A percentile compares a stretch with the other conserved stretches of the same genome.
These are phyloP conservation scores for Parafenestella ontariensis DNA, from an alignment of 2,329 filamentous ascomycete species.

Conservation along the genomic window DNA sequence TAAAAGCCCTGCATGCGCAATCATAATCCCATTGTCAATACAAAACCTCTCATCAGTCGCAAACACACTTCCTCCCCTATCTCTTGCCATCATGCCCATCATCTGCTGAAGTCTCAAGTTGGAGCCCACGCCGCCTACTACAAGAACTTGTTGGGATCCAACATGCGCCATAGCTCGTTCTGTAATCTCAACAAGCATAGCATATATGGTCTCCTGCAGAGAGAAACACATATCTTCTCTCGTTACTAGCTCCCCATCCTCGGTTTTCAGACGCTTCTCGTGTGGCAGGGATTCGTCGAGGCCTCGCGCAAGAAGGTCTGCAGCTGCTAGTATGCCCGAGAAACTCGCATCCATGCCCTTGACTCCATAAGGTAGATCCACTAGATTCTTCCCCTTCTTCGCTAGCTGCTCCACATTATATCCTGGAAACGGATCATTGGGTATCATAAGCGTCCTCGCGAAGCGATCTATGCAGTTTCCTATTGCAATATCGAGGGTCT, in stretches of 20 bases:
- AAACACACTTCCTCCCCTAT: slow-evolving; percentile 87
- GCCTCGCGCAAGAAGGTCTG: slow-evolving; percentile 79
- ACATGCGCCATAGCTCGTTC: slow-evolving; percentile 99
- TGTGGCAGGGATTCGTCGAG: slow-evolving; percentile 54
- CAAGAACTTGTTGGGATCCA: slow-evolving; percentile 85
- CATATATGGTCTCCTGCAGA: slow-evolving; percentile 92
- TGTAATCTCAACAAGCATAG: slow-evolving; percentile 98
- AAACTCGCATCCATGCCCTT: slow-evolving; percentile 99
- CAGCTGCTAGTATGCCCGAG: slow-evolving; percentile 84
- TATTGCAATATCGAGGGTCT: slow-evolving; percentile 96
- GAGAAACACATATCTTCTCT: slow-evolving; percentile 90
- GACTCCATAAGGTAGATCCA: slow-evolving; percentile 93
- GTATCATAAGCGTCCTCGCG: slow-evolving; percentile 86
- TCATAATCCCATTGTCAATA: slow-evolving; percentile 99
- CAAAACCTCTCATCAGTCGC: slow-evolving; percentile 97
- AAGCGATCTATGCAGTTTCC: slow-evolving; percentile 98
- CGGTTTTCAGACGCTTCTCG: slow-evolving; percentile 52
- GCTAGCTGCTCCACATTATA: slow-evolving; percentile 98
- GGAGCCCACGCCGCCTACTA: slow-evolving; percentile 94
- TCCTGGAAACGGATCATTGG: slow-evolving; percentile 94
- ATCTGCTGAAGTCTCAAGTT: slow-evolving; percentile 95
- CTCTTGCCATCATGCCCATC: slow-evolving; percentile 95
- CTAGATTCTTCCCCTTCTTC: slow-evolving; percentile 71
- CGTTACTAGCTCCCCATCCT: slow-evolving; percentile 68
- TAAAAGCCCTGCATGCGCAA: slow-evolving; percentile 90